Conservation (phyloP, 192 early-diverging fungal species). For the Ramicandelaber brevisporus region DNA sequence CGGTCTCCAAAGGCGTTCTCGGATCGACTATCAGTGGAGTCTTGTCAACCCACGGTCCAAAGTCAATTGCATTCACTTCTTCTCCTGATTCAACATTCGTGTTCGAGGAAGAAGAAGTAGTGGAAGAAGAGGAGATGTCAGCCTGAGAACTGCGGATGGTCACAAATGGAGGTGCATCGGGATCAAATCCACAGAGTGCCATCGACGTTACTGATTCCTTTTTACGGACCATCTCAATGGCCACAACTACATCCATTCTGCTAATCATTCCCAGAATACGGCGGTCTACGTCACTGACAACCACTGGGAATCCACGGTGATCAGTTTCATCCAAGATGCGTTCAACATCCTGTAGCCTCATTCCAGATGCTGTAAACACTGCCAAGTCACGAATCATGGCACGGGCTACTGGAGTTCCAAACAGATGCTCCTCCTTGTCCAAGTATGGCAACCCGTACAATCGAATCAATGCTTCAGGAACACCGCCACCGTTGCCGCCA, state of each 20-base stretch:
- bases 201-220: no score
- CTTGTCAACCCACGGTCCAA: constrained; percentile 10
- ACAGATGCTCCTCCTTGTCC: constrained; percentile 41
- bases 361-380: constrained; percentile 26
- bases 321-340: constrained; percentile 20
- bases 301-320: constrained; percentile 48
- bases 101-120: no score
- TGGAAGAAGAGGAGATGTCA: no score
- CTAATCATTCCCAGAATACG: no score
- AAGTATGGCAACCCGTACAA: constrained; percentile 54
- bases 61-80: constrained; percentile 2
- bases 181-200: no score
- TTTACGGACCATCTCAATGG: no score
- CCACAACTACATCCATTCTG: no score
- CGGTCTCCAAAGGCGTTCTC: constrained; percentile 37
- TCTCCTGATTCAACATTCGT: no score
- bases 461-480: constrained; percentile 51
- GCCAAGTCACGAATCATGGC: constrained; percentile 30
- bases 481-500: constrained; percentile 37
- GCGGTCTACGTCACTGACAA: no score
- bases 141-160: no score
- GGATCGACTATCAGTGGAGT: constrained; percentile 51
- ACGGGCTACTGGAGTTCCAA: constrained; percentile 18
- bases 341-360: constrained; percentile 19
- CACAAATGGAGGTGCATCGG: no score